These are phyloP conservation scores for Chalciporus piperatus DNA, from an alignment of 768 basidiomycete species.

Conservation along the genomic window DNA sequence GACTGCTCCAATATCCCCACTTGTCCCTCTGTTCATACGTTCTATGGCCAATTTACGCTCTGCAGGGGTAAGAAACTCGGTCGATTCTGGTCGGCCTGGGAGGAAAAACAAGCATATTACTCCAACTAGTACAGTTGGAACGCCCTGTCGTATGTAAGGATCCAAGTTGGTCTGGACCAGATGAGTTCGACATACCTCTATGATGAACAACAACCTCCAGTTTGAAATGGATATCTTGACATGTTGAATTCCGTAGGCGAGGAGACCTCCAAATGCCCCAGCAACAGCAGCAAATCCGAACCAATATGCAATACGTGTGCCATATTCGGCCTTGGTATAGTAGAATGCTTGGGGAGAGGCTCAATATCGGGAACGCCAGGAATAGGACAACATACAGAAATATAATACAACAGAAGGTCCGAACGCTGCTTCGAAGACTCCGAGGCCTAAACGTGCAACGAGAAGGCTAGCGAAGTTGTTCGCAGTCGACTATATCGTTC, in stretches of 20 bases:
- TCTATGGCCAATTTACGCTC: slow-evolving; percentile 33
- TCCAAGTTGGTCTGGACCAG: background rate
- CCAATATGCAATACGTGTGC: slow-evolving; percentile 48
- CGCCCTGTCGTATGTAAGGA: slow-evolving; percentile 37
- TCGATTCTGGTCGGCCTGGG: slow-evolving; percentile 33
- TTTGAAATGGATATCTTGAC: slow-evolving; percentile 35
- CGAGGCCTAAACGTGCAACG: slow-evolving; percentile 30
- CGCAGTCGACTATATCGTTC: slow-evolving; percentile 21
- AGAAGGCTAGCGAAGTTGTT: slow-evolving; percentile 28
- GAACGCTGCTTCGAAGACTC: slow-evolving; percentile 36
- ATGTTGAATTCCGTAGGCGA: slow-evolving; percentile 51
- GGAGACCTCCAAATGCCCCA: slow-evolving; percentile 55
- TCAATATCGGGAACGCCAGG: slow-evolving; percentile 14
- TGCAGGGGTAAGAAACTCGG: slow-evolving; percentile 30
- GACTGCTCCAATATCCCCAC: slow-evolving; percentile 41
- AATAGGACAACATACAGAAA: slow-evolving; percentile 17
- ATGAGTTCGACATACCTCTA: slow-evolving; percentile 16
- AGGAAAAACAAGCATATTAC: slow-evolving; percentile 28
- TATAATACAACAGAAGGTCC: slow-evolving; percentile 33
- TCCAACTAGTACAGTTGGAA: slow-evolving; percentile 42
- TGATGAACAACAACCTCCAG: slow-evolving; percentile 39
- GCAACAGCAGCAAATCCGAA: slow-evolving; percentile 57
- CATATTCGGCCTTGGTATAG: slow-evolving; percentile 48
- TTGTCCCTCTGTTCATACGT: slow-evolving; percentile 40
- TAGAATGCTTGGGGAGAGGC: slow-evolving; percentile 38